A percentile compares a stretch with the other conserved stretches of the same genome.
These are phyloP conservation scores for Sporothrix humicola DNA, from an alignment of 2,329 filamentous ascomycete species.

Conservation along the genomic window DNA sequence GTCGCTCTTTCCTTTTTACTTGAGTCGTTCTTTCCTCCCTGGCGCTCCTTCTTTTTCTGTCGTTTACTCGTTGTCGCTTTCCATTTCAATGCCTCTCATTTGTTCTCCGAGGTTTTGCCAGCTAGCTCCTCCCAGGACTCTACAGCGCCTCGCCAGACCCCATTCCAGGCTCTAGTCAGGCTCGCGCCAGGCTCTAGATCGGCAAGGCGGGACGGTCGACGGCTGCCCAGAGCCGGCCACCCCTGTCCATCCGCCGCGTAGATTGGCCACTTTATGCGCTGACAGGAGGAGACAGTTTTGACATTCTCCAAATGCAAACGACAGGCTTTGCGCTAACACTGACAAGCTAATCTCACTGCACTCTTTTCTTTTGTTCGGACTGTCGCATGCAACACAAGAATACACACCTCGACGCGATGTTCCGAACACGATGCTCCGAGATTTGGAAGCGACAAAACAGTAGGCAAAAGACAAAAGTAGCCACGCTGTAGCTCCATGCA, in stretches of 20 bases:
- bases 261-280: conserved; percentile 20
- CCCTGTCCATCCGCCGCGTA: conserved; percentile 23
- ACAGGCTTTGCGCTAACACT: background rate
- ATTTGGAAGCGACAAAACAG: too few relatives aligned
- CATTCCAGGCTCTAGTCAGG: background rate
- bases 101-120: conserved; percentile 25
- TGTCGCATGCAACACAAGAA: too few relatives aligned
- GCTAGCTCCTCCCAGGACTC: background rate
- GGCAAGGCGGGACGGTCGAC: conserved; percentile 32
- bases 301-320: too few relatives aligned
- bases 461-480: too few relatives aligned
- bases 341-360: conserved; percentile 3
- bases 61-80: background rate
- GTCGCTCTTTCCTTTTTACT: background rate
- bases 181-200: conserved; percentile 1
- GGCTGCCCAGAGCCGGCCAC: conserved; percentile 28
- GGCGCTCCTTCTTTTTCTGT: background rate
- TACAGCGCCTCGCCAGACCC: background rate
- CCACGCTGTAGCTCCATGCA: too few relatives aligned
- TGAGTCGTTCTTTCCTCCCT: background rate
- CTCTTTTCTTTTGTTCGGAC: too few relatives aligned
- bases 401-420: too few relatives aligned
- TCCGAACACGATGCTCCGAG: too few relatives aligned
- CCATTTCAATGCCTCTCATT: background rate
- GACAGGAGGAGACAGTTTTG: background rate